phyloP scores from a whole-genome alignment of 1,284 basidiomycete genomes.

The Coniferiporia weirii region DNA sequence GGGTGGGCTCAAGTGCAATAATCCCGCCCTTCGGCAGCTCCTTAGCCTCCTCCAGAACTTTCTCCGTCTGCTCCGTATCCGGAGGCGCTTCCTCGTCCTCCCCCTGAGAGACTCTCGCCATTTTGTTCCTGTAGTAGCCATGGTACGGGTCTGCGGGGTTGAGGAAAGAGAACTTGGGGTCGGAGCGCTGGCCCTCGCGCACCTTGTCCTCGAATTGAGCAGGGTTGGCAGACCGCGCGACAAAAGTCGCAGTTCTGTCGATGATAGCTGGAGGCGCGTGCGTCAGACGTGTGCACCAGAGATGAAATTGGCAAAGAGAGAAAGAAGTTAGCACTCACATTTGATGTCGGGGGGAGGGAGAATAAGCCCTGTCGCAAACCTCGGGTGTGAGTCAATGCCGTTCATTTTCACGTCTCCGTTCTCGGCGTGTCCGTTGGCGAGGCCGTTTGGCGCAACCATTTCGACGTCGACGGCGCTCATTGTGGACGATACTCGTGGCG shows the following conservation, averaged over 20 bases:
- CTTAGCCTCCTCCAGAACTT: conserved; percentile 36
- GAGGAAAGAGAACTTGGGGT: conserved; percentile 96
- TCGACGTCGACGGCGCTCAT: conserved; percentile 39
- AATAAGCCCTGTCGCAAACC: conserved; percentile 80
- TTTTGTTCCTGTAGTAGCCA: conserved; percentile 90
- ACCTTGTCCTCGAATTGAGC: conserved; percentile 93
- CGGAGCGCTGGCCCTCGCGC: conserved; percentile 87
- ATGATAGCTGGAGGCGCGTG: conserved; percentile 65
- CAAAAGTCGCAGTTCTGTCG: conserved; percentile 92
- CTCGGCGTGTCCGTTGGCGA: conserved; percentile 32
- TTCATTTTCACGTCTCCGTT: conserved; percentile 39
- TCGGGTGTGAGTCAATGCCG: conserved; percentile 37
- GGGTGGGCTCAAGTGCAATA: conserved; percentile 65
- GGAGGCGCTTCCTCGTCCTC: conserved; percentile 55
- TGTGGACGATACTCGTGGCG: not conserved
- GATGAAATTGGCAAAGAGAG: conserved; percentile 10
- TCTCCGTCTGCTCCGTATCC: conserved; percentile 35
- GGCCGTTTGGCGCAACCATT: conserved; percentile 27
- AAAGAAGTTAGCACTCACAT: conserved; percentile 46
- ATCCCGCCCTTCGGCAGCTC: conserved; percentile 11
- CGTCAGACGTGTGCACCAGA: not conserved
- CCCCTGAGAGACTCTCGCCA: conserved; percentile 72
- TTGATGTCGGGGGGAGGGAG: conserved; percentile 91
- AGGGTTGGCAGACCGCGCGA: conserved; percentile 87
- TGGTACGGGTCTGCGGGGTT: conserved; percentile 94